Base-by-base conservation (phyloP, 495 filamentous ascomycete species). In the Polyplosphaeria fusca region DNA sequence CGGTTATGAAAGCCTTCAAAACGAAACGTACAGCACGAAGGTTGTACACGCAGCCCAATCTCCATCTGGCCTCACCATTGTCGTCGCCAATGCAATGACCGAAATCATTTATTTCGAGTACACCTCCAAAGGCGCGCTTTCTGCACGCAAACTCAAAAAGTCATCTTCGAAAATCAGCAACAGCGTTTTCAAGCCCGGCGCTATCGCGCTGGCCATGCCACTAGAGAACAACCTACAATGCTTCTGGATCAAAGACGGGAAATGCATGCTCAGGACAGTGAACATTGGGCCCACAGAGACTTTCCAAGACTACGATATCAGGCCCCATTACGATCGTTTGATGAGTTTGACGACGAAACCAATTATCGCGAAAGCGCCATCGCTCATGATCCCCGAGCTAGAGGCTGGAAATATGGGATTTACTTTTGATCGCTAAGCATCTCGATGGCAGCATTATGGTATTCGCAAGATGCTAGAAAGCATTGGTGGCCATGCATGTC, bases 61-160 rank as follows among this genome's bases (percentile, higher is more conserved):
- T 7, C 55, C 61, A 11, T 64, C 61, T 5, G 55, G 61, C 18
- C 12, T n/a, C 20, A 54, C 39, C 11, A 60, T 64, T 32, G 30
- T 54, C n/a, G 50, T 48, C 32, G 55, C 45, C 9, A 64, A 64
- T 46, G 55, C 55, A 4, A 64, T 64, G 61, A 60, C 61, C 2
- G 61, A 64, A 43, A 55, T 64, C 27, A 56, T 64, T 28, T 55
- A 64, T 32, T 59, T 64, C 40, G 63, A 60, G 26, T 58, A 58
- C 24, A 54, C 47, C n/a, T 22, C 49, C 16, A 62, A 38, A 52
- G 51, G 49, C 16, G 51, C 27, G 14, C 40, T 62, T 14, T 44
- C 32, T 16, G 47, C 57, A 2, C 53, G 54, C 22, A 57, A 51
- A 27, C 47, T 62, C 7, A 58, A 62, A 32, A 62, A 52, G 19